Evolutionary conservation across 371 early-diverging fungal genomes (phyloP).

Genomic region (Synchytrium microbalum): DNA sequence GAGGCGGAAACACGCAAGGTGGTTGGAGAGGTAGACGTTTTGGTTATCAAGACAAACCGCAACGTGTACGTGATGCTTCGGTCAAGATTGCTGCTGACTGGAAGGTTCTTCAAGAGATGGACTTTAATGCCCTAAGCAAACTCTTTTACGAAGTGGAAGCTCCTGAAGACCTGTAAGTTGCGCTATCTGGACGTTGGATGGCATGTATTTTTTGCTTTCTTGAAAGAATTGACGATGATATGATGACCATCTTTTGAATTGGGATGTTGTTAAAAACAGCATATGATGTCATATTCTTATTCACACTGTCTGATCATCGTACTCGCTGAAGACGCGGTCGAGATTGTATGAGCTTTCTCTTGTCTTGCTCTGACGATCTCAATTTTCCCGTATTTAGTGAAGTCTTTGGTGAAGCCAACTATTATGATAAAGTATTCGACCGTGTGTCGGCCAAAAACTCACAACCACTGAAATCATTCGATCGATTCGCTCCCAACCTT

Average conservation of each 20-base stretch:
- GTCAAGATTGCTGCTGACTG: constrained; percentile 84
- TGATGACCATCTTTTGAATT: not conserved
- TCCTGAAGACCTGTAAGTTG: constrained; percentile 65
- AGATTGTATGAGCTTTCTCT: not conserved
- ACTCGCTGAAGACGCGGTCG: not conserved
- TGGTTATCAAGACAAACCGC: constrained; percentile 37
- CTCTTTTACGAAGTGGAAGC: constrained; percentile 69
- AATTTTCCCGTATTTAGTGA: constrained; percentile 22
- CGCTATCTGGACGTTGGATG: not conserved
- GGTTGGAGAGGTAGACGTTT: constrained; percentile 13
- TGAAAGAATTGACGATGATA: not conserved
- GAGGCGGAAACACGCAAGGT: constrained; percentile 28
- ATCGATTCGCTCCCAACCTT: constrained; percentile 63
- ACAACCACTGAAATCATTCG: constrained; percentile 60
- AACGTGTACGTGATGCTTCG: constrained; percentile 69
- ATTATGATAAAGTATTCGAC: constrained; percentile 81
- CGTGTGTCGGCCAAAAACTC: constrained; percentile 75
- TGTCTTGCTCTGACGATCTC: not conserved
- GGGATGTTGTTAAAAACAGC: not conserved
- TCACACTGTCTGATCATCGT: constrained; percentile 38
- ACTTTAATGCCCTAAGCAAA: constrained; percentile 79
- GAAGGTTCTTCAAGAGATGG: constrained; percentile 90
- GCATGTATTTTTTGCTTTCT: not conserved
- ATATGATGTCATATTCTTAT: constrained; percentile 12
- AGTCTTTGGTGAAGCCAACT: constrained; percentile 59